phyloP scores from a whole-genome alignment of 1,139 yeast species.

The Meyerozyma elateridarum region DNA sequence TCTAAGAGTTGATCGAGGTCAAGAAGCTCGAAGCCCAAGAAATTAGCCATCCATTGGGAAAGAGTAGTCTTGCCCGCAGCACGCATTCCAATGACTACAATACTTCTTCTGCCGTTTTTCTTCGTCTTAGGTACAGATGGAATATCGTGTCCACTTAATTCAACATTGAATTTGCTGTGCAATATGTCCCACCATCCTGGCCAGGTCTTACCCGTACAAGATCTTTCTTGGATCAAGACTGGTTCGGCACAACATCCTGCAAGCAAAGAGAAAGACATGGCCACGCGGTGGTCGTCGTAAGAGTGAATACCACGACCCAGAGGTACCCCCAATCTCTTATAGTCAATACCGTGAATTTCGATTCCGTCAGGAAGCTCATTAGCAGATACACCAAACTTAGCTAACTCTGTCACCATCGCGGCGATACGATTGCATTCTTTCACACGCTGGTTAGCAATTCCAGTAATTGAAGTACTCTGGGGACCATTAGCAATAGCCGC shows the following conservation, averaged over 20 bases:
- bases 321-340: constrained; percentile 47
- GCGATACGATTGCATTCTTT: constrained; percentile 95
- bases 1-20: constrained; percentile 80
- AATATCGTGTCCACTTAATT: constrained; percentile 64
- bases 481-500: constrained; percentile 77
- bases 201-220: constrained; percentile 97
- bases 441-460: constrained; percentile 97
- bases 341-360: constrained; percentile 66
- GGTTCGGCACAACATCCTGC: constrained; percentile 56
- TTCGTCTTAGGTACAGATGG: constrained; percentile 15
- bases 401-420: constrained; percentile 87
- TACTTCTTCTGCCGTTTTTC: constrained; percentile 47
- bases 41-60: constrained; percentile 73
- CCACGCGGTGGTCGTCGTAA: constrained; percentile 96
- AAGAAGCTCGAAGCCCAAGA: constrained; percentile 64
- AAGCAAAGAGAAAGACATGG: constrained; percentile 91
- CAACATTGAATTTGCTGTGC: constrained; percentile 60
- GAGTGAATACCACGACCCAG: constrained; percentile 56
- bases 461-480: constrained; percentile 73
- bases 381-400: constrained; percentile 84
- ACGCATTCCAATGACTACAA: constrained; percentile 93
- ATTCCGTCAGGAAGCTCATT: constrained; percentile 90
- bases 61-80: constrained; percentile 95
- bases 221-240: constrained; percentile 76
- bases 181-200: constrained; percentile 99